Percentiles rank a stretch among this genome's conserved stretches.
Evolutionary conservation across 2,329 filamentous ascomycete species (phyloP).

Genomic region (Aspergillus fructus): DNA sequence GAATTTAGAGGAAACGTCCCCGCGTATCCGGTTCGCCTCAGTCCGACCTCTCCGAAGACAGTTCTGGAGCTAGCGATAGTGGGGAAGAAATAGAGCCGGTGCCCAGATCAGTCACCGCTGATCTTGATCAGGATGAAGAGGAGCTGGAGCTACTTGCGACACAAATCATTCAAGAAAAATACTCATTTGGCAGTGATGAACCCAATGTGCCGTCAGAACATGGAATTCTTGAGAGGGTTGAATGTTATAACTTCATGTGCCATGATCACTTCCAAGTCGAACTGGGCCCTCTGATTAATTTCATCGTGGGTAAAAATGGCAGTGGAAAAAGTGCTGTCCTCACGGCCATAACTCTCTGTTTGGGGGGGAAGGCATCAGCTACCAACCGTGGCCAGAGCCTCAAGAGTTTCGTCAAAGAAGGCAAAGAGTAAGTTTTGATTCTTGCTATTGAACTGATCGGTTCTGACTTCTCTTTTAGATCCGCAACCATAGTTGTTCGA

Average conservation of each 20-base stretch:
- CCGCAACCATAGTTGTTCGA: conserved; percentile 70
- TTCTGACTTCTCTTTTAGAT: conserved; percentile 29
- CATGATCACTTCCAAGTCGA: conserved; percentile 77
- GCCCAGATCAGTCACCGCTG: conserved; percentile 19
- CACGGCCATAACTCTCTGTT: conserved; percentile 86
- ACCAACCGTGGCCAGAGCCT: conserved; percentile 90
- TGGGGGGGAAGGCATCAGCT: conserved; percentile 90
- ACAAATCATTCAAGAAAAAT: conserved; percentile 58
- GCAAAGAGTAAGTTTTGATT: conserved; percentile 61
- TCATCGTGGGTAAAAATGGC: conserved; percentile 95
- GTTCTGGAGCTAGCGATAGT: conserved; percentile 21
- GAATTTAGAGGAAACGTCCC: conserved; percentile 42
- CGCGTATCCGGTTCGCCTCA: conserved; percentile 33
- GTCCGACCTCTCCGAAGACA: conserved; percentile 18
- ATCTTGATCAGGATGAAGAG: conserved; percentile 34
- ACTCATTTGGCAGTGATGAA: conserved; percentile 49
- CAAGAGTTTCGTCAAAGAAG: conserved; percentile 88
- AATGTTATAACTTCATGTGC: conserved; percentile 95
- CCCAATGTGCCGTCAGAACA: conserved; percentile 76
- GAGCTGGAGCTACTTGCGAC: conserved; percentile 60
- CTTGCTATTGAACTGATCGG: not conserved
- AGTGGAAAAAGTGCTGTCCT: conserved; percentile 96
- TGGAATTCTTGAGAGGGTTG: conserved; percentile 84
- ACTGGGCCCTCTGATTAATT: conserved; percentile 94
- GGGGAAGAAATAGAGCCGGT: conserved; percentile 10